Evolutionary conservation across 2,329 filamentous ascomycete species (phyloP).

Genomic region (Coniochaeta pulveracea): DNA sequence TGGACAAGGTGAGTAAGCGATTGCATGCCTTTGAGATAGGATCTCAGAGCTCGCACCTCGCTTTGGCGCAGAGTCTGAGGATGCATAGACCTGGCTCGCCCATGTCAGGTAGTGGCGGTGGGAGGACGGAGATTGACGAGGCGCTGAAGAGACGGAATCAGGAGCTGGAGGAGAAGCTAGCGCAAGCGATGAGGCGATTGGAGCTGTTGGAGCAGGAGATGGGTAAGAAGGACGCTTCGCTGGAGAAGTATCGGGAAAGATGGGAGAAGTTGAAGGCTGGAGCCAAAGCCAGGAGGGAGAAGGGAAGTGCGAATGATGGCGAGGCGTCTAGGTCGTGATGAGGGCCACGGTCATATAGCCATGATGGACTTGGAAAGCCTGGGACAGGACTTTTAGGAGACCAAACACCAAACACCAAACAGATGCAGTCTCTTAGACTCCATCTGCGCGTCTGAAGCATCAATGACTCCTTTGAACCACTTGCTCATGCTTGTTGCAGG

Average conservation of each 20-base stretch:
- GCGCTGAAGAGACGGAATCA: constrained; percentile 36
- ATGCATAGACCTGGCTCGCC: constrained; percentile 48
- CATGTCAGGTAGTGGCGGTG: constrained; percentile 17
- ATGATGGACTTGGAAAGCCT: too few species aligned
- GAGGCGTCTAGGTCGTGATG: constrained; percentile 1
- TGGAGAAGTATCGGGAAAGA: constrained; percentile 47
- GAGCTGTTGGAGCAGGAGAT: constrained; percentile 55
- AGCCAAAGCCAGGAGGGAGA: constrained; percentile 42
- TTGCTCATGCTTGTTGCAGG: too few species aligned
- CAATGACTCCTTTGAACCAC: too few species aligned
- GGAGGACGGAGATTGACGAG: constrained; percentile 28
- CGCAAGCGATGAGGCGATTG: constrained; percentile 44
- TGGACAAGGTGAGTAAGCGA: constrained; percentile 76
- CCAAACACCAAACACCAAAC: too few species aligned
- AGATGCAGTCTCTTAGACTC: too few species aligned
- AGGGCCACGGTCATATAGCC: too few species aligned
- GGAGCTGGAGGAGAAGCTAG: constrained; percentile 59
- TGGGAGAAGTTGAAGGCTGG: constrained; percentile 52
- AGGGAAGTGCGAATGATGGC: constrained; percentile 20
- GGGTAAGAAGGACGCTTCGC: constrained; percentile 40
- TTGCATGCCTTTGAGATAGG: constrained; percentile 91
- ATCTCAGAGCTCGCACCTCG: constrained; percentile 76
- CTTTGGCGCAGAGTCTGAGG: constrained; percentile 74
- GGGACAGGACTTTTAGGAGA: too few species aligned
- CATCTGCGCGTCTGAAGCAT: too few species aligned